A percentile compares a stretch with the other conserved stretches of the same genome.
These are phyloP conservation scores for Beta corolliflora DNA, from an alignment of 179 eudicot genomes.

Conservation along the genomic window DNA sequence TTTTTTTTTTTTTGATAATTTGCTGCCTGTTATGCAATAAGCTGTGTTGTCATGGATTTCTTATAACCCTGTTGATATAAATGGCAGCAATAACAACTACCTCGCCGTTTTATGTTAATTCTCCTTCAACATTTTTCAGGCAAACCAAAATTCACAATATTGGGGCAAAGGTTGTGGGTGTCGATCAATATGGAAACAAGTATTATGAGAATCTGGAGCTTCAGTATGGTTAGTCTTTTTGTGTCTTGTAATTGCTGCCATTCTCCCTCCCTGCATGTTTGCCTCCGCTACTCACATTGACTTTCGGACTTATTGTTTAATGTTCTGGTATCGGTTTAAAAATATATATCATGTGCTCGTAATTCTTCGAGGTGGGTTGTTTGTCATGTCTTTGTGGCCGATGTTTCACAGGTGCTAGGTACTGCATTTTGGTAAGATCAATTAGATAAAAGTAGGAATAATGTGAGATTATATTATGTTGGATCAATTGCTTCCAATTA, in stretches of 20 bases:
- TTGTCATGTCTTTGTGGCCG: neutral
- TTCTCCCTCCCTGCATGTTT: neutral
- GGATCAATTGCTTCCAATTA: neutral
- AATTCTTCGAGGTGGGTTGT: neutral
- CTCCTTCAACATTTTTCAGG: slow-evolving; percentile 45
- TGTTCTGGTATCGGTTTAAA: neutral
- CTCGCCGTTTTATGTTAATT: neutral
- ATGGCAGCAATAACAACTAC: neutral
- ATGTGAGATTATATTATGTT: neutral
- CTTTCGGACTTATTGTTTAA: neutral
- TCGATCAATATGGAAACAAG: slow-evolving; percentile 92
- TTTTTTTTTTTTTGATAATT: too few species aligned
- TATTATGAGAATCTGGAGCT: slow-evolving; percentile 73
- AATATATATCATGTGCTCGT: neutral
- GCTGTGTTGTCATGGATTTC: neutral
- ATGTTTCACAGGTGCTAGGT: neutral
- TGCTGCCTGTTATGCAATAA: neutral
- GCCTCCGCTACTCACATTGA: neutral
- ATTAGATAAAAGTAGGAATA: neutral
- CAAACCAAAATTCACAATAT: slow-evolving; percentile 96
- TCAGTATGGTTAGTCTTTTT: slow-evolving; percentile 77
- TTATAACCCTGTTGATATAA: neutral
- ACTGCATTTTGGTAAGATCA: too few species aligned
- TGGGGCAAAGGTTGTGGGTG: slow-evolving; percentile 85
- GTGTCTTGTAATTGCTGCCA: slow-evolving; percentile 2